Percentiles rank a stretch among this genome's conserved stretches.
phyloP scores from a whole-genome alignment of 1,284 basidiomycete species.

The Trichosporon sp. region DNA sequence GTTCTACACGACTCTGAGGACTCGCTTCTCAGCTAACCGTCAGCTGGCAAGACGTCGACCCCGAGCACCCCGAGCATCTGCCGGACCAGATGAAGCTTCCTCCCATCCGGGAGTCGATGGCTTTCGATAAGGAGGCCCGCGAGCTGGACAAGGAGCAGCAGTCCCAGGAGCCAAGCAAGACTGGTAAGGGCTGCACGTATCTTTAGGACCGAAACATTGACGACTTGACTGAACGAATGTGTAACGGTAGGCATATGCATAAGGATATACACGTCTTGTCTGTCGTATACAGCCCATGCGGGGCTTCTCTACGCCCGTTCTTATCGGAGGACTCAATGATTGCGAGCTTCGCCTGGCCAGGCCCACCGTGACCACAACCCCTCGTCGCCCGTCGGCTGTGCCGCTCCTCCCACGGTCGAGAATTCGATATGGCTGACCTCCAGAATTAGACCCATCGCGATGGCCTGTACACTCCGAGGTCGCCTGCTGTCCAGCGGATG shows the following conservation, averaged over 20 bases:
- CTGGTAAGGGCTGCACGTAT: background rate
- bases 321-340: no score
- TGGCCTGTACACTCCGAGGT: no score
- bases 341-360: no score
- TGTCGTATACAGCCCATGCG: no score
- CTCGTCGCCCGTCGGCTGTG: no score
- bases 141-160: background rate
- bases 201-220: background rate
- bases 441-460: no score
- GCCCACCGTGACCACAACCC: no score
- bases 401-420: no score
- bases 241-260: background rate
- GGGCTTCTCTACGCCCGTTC: no score
- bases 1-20: background rate
- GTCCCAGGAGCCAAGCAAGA: background rate
- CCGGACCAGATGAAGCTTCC: conserved; percentile 13
- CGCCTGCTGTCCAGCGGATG: no score
- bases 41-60: conserved; percentile 17
- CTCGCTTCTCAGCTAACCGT: background rate
- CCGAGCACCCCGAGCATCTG: conserved; percentile 4
- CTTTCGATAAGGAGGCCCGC: background rate
- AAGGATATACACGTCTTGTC: background rate
- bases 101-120: conserved; percentile 7
- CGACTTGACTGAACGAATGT: background rate
- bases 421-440: no score